Evolutionary conservation across 768 basidiomycete genomes (phyloP).

Genomic region (Termitomyces sp.): DNA sequence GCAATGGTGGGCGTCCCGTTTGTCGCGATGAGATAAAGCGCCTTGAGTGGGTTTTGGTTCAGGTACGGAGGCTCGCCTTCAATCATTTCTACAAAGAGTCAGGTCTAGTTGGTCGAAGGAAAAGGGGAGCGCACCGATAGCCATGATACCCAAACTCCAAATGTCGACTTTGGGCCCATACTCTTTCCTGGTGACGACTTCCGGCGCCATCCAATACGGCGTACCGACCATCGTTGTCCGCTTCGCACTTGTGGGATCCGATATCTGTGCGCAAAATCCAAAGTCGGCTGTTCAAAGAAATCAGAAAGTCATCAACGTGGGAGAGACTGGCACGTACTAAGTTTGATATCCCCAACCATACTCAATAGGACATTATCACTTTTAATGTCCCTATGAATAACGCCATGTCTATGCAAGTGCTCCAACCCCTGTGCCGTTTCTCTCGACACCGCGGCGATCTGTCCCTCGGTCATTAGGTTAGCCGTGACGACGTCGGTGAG

Average conservation of each 20-base stretch:
- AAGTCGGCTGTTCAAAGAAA: slow-evolving; percentile 69
- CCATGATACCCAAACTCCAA: slow-evolving; percentile 96
- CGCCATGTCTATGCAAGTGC: slow-evolving; percentile 92
- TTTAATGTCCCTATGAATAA: slow-evolving; percentile 99
- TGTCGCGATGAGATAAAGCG: slow-evolving; percentile 95
- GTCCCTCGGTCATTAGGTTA: slow-evolving; percentile 96
- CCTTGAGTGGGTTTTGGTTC: slow-evolving; percentile 95
- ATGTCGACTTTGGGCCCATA: slow-evolving; percentile 99
- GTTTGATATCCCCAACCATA: slow-evolving; percentile 93
- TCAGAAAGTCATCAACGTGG: background rate
- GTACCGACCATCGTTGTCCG: slow-evolving; percentile 98
- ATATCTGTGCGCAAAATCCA: slow-evolving; percentile 97
- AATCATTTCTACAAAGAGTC: slow-evolving; percentile 74
- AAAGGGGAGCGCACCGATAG: slow-evolving; percentile 62
- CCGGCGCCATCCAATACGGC: slow-evolving; percentile 99
- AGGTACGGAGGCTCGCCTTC: slow-evolving; percentile 96
- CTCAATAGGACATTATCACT: slow-evolving; percentile 94
- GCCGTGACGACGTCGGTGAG: slow-evolving; percentile 95
- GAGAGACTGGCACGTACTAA: slow-evolving; percentile 61
- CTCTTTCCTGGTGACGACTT: slow-evolving; percentile 96
- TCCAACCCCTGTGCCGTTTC: slow-evolving; percentile 92
- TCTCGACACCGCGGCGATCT: slow-evolving; percentile 93
- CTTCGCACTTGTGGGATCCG: slow-evolving; percentile 83
- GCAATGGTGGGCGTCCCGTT: slow-evolving; percentile 96
- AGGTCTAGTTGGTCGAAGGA: background rate